A percentile compares a stretch with the other conserved stretches of the same genome.
phyloP scores from a whole-genome alignment of 1,139 yeast genomes.

The Yamadazyma kanchanaburiensis region DNA sequence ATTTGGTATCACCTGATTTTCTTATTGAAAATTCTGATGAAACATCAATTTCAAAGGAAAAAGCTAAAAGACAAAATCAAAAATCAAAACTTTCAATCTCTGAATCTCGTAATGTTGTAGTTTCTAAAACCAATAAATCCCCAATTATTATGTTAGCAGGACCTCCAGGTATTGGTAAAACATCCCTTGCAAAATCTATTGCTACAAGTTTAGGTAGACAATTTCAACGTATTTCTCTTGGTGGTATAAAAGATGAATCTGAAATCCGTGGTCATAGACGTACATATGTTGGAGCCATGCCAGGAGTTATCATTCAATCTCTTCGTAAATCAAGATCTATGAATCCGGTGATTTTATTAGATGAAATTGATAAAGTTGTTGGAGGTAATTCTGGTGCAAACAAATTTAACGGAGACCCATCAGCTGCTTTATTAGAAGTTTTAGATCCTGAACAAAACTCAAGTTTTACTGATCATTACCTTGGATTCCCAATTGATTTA shows the following conservation, averaged over 20 bases:
- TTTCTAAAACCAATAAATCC: conserved; percentile 45
- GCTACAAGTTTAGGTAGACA: conserved; percentile 78
- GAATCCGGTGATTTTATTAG: conserved; percentile 87
- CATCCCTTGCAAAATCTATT: conserved; percentile 82
- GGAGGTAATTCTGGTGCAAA: conserved; percentile 48
- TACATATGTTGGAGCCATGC: conserved; percentile 93
- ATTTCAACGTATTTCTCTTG: conserved; percentile 81
- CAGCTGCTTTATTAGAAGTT: conserved; percentile 86
- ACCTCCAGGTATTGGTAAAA: conserved; percentile 95
- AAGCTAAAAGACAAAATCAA: conserved; percentile 25
- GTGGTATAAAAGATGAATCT: conserved; percentile 87
- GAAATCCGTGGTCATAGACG: conserved; percentile 91
- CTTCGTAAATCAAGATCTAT: conserved; percentile 72
- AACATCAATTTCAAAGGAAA: conserved; percentile 23
- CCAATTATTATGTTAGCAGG: conserved; percentile 85
- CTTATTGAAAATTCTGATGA: conserved; percentile 39
- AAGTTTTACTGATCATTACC: conserved; percentile 77
- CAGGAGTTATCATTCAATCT: conserved; percentile 80
- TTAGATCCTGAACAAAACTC: conserved; percentile 89
- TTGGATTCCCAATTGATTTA: conserved; percentile 84
- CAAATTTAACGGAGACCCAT: conserved; percentile 78
- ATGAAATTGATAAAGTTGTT: conserved; percentile 84
- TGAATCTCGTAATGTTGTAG: conserved; percentile 14
- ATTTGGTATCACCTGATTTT: too few relatives aligned
- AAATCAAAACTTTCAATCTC: conserved; percentile 15